phyloP scores from a whole-genome alignment of 345 rosid species.

The Camelina sativa region DNA sequence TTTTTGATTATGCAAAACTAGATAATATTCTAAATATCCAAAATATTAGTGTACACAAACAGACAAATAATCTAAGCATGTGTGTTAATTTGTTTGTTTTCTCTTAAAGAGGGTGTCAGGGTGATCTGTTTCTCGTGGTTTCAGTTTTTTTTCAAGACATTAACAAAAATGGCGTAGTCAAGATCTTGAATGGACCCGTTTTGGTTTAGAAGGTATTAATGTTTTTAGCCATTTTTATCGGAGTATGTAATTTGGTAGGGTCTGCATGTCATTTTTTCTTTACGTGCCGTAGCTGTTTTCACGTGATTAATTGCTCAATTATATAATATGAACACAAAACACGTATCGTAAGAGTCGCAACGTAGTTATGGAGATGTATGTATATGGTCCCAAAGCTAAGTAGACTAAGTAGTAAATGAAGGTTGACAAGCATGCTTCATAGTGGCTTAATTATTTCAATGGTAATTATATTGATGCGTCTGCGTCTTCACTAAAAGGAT shows the following conservation, averaged over 20 bases:
- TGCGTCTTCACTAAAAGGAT: constrained; percentile 24
- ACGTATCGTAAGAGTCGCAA: constrained; percentile 34
- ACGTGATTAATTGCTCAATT: constrained; percentile 38
- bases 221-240: constrained; percentile 22
- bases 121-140: constrained; percentile 13
- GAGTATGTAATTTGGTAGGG: constrained; percentile 38
- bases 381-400: constrained; percentile 41
- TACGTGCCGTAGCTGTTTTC: constrained; percentile 41
- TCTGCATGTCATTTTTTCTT: constrained; percentile 37
- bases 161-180: constrained; percentile 33
- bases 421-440: constrained; percentile 35
- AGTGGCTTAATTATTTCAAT: constrained; percentile 1
- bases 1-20: background rate
- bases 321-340: constrained; percentile 37
- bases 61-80: constrained; percentile 10
- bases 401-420: constrained; percentile 42
- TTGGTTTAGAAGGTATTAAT: constrained; percentile 37
- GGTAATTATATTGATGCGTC: constrained; percentile 14
- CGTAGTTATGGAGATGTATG: constrained; percentile 40
- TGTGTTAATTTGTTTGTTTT: background rate
- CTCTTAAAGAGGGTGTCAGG: constrained; percentile 8
- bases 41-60: background rate
- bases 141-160: constrained; percentile 5
- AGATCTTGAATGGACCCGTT: constrained; percentile 36
- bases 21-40: background rate